Conservation (phyloP, 257 asterid species). For the Fraxinus pennsylvanica region DNA sequence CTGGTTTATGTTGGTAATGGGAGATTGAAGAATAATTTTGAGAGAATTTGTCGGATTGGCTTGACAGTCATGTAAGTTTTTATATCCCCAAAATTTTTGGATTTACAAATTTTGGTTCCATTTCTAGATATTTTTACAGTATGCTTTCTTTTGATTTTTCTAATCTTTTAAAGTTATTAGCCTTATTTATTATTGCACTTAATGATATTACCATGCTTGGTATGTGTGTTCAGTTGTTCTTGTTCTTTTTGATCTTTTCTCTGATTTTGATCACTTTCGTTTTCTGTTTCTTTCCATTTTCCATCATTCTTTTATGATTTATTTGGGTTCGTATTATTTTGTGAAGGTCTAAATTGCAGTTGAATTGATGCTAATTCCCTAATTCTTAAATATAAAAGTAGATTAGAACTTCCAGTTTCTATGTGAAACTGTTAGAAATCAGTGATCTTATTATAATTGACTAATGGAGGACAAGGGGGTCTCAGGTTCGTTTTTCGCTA, state of each 20-base stretch:
- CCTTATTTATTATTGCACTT: not conserved
- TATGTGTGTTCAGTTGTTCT: not conserved
- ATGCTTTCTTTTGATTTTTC: not conserved
- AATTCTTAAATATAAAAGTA: constrained; percentile 2
- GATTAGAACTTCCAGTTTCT: not conserved
- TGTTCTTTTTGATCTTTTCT: not conserved
- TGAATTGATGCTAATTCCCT: constrained; percentile 19
- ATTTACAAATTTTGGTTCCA: constrained; percentile 16
- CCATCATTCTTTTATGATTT: too few species aligned
- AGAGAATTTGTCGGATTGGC: not conserved
- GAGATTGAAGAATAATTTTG: constrained; percentile 26
- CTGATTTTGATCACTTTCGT: not conserved
- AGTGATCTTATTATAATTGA: not conserved
- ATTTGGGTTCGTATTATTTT: constrained; percentile 5
- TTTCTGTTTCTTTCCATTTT: not conserved
- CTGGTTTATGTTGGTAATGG: not conserved
- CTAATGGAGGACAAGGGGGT: not conserved
- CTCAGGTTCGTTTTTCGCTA: too few species aligned
- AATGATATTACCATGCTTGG: not conserved
- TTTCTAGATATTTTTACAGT: not conserved
- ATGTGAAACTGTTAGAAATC: not conserved
- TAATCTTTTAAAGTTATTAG: not conserved
- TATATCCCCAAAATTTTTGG: constrained; percentile 12
- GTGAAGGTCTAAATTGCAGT: not conserved
- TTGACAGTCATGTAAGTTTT: constrained; percentile 40